A percentile compares a stretch with the other conserved stretches of the same genome.
phyloP scores from a whole-genome alignment of 2,329 filamentous ascomycete genomes.

The Helotiales sp. region DNA sequence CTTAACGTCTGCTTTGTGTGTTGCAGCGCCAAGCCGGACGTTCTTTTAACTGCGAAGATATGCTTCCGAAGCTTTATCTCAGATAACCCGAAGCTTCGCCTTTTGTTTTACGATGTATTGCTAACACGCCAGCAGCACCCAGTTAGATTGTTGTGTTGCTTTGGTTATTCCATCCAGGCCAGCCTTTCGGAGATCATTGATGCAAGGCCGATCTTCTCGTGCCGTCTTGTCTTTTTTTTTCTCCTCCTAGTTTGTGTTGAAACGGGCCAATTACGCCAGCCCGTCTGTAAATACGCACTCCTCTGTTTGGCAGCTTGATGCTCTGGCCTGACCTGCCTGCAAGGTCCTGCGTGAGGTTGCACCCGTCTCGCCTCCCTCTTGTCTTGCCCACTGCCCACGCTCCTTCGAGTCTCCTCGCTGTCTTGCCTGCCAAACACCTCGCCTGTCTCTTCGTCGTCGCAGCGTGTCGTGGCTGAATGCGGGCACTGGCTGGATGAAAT shows the following conservation, averaged over 20 bases:
- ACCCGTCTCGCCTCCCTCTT: not conserved
- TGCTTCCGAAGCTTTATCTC: not conserved
- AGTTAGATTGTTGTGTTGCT: not conserved
- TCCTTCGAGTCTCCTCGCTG: not conserved
- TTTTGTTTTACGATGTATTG: not conserved
- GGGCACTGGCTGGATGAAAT: conserved; percentile 7
- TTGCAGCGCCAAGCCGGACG: not conserved
- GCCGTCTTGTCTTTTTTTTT: not conserved
- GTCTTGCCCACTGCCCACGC: not conserved
- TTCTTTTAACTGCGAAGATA: not conserved
- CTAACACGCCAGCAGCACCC: not conserved
- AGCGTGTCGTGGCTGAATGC: conserved; percentile 10
- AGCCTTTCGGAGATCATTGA: conserved; percentile 9
- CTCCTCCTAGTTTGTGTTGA: not conserved
- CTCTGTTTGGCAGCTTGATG: not conserved
- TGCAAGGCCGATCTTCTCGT: conserved; percentile 4
- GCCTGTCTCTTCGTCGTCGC: conserved; percentile 7
- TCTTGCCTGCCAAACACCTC: not conserved
- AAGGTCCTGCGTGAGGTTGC: not conserved
- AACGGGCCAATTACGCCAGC: conserved; percentile 15
- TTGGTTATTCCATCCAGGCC: not conserved
- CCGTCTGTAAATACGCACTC: not conserved
- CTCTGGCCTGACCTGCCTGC: not conserved
- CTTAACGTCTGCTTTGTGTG: not conserved
- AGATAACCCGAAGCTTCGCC: too few relatives aligned